phyloP scores from a whole-genome alignment of 129 eudicot species.

The Heracleum sosnowskyi region DNA sequence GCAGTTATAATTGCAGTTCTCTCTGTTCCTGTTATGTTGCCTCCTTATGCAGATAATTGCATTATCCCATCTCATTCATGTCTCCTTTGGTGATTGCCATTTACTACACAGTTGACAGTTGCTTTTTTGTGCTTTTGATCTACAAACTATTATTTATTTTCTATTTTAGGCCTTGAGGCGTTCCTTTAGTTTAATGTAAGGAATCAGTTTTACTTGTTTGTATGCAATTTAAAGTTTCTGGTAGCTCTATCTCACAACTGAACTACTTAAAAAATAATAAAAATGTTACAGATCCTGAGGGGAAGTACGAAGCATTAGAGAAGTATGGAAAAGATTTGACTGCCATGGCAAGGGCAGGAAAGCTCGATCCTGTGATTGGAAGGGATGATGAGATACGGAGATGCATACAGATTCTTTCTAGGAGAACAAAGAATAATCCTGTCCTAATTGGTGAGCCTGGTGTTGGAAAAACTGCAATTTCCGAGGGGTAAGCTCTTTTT shows the following conservation, averaged over 20 bases:
- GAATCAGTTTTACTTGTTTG: not conserved
- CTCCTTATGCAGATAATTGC: not conserved
- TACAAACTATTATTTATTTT: not conserved
- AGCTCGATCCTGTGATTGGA: constrained; percentile 97
- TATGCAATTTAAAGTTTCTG: not conserved
- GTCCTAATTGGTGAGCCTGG: constrained; percentile 99
- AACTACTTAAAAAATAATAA: not conserved
- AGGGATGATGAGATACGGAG: constrained; percentile 97
- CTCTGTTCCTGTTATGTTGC: not conserved
- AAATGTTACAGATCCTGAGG: constrained; percentile 71
- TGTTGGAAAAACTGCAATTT: constrained; percentile 97
- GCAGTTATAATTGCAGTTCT: not conserved
- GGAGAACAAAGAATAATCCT: constrained; percentile 98
- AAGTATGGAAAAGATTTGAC: constrained; percentile 96
- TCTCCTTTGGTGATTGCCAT: not conserved
- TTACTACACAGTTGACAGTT: not conserved
- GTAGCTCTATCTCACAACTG: not conserved
- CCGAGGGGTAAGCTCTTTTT: constrained; percentile 66
- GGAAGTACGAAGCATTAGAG: constrained; percentile 88
- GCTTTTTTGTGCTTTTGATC: not conserved
- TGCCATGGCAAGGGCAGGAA: constrained; percentile 87
- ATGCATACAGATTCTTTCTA: constrained; percentile 90
- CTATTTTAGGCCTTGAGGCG: not conserved
- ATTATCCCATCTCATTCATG: not conserved
- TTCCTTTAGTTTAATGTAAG: not conserved